phyloP scores from a whole-genome alignment of 1,284 basidiomycete species.

The Fomitiporia mediterranea region DNA sequence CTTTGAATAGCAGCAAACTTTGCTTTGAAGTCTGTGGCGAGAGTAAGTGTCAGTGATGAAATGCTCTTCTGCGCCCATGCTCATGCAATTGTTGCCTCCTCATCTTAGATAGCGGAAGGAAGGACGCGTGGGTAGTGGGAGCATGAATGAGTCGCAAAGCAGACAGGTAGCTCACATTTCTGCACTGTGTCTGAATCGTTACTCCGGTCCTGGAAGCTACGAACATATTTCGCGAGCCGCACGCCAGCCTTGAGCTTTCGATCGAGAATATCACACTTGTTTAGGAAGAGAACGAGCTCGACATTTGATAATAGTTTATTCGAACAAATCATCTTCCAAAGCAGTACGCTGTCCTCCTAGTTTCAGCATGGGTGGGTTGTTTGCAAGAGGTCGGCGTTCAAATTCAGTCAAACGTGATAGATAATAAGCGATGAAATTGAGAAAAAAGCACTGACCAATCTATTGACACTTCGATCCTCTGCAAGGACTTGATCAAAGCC shows the following conservation, averaged over 20 bases:
- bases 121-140: not conserved
- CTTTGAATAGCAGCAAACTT: slow-evolving; percentile 25
- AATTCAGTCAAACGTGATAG: not conserved
- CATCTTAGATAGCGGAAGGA: not conserved
- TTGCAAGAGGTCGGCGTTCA: not conserved
- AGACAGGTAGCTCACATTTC: slow-evolving; percentile 46
- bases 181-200: slow-evolving; percentile 50
- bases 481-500: slow-evolving; percentile 72
- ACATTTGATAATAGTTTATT: slow-evolving; percentile 49
- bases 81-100: too few species aligned
- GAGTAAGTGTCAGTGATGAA: not conserved
- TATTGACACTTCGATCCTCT: slow-evolving; percentile 67
- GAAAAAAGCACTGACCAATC: slow-evolving; percentile 44
- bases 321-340: slow-evolving; percentile 58
- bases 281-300: slow-evolving; percentile 56
- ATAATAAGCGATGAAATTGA: not conserved
- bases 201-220: slow-evolving; percentile 43
- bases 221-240: slow-evolving; percentile 49
- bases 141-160: too few species aligned
- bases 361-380: not conserved
- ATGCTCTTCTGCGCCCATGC: not conserved
- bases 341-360: slow-evolving; percentile 51
- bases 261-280: slow-evolving; percentile 58
- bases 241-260: slow-evolving; percentile 48
- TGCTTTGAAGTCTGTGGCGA: slow-evolving; percentile 21